Base-by-base conservation (phyloP, 345 rosid species). In the Acer saccharum region DNA sequence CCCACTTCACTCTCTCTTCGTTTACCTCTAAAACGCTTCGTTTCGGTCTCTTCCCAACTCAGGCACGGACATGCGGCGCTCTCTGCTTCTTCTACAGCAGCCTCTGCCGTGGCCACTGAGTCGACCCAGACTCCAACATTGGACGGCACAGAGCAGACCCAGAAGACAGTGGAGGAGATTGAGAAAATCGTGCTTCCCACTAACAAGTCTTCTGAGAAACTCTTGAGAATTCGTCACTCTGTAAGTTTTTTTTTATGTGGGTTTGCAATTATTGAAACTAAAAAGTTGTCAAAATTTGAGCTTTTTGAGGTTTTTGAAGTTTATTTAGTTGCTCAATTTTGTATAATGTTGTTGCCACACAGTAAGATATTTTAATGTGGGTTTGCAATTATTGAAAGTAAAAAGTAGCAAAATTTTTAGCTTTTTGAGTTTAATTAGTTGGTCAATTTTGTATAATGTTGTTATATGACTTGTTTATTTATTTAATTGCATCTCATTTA, bases 151-250 rank as follows among this genome's bases (percentile, higher is more conserved):
- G 88, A 65, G 6, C 81, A 25, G 7, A 64, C 79, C 80, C 83
- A 74, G 82, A 73, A 68, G 74, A 78, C 83, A 57, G 76, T 71
- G 25, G 77, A 39, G 29, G 87, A 77, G 68, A 60, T 86, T 21
- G 76, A 80, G 68, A 85, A 69, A 67, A 74, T 89, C 61, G 85
- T 82, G 54, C 92, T 96, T 75, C 99, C 99, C 18, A 91, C 94
- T 39, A 93, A 96, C 71, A 90, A 91, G 20, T 93, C 98, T 0
- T 93, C 98, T 43, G 89, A 92, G 68, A 77, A 81, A 62, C 95
- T 96, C 11, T 81, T 95, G 57, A 87, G 88, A 78, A 90, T 92
- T 80, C 91, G 99, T 43, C 98, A 95, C 82, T 92, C 99, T 85
- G 98, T 95, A 84, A 63, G 20, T 44, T 68, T 72, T 25, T 25